These are phyloP conservation scores for Chenopodium suecicum DNA, from an alignment of 148 eudicot species.

Conservation along the genomic window DNA sequence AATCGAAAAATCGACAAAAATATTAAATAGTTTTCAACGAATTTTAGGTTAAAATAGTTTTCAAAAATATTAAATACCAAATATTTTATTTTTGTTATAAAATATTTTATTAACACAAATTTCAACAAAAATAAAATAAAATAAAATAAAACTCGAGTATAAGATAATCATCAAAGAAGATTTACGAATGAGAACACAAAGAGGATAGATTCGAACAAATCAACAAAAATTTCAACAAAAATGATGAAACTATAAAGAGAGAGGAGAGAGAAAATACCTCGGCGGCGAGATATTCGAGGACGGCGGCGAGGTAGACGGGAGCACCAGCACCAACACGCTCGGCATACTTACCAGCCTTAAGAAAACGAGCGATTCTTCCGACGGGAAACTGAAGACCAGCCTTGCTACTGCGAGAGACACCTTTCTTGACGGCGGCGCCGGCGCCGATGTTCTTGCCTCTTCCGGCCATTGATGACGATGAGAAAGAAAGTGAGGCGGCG, in stretches of 20 bases:
- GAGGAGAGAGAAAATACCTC: constrained; percentile 22
- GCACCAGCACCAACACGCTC: constrained; percentile 47
- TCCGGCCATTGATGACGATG: constrained; percentile 24
- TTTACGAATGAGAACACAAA: not conserved
- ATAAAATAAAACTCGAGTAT: not conserved
- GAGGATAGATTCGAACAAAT: not conserved
- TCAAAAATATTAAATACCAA: too few relatives aligned
- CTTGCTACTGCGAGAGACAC: constrained; percentile 38
- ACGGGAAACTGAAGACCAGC: constrained; percentile 46
- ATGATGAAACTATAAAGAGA: not conserved
- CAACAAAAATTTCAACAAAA: not conserved
- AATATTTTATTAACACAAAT: too few relatives aligned
- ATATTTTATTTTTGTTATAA: too few relatives aligned
- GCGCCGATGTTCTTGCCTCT: constrained; percentile 39
- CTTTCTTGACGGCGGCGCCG: constrained; percentile 26
- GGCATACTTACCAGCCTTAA: constrained; percentile 41
- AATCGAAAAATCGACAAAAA: not conserved
- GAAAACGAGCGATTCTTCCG: constrained; percentile 43
- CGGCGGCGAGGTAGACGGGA: constrained; percentile 44
- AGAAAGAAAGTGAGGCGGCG: constrained; percentile 1
- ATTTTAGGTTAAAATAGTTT: too few relatives aligned
- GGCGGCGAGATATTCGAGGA: constrained; percentile 42
- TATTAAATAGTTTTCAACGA: too few relatives aligned
- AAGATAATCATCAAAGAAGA: not conserved
- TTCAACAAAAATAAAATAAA: too few relatives aligned